A percentile compares a stretch with the other conserved stretches of the same genome.
phyloP scores from a whole-genome alignment of 176 grass and related monocot species.

The Carex pumila region DNA sequence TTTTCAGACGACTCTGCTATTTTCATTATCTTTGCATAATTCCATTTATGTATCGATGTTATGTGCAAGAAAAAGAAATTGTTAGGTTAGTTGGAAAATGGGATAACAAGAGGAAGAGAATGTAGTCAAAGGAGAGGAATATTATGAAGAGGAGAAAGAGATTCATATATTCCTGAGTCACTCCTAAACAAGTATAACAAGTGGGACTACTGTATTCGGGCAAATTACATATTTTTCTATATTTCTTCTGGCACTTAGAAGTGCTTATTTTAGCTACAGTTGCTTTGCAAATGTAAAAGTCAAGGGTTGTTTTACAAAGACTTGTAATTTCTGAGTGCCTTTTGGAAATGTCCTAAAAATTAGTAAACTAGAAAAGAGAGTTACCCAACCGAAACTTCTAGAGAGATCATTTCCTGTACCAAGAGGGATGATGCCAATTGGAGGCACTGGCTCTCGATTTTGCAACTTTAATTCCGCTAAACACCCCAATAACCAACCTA shows the following conservation, averaged over 20 bases:
- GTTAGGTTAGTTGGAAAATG: background rate
- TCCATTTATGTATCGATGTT: background rate
- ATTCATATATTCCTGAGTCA: background rate
- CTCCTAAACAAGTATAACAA: background rate
- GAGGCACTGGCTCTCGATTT: slow-evolving; percentile 58
- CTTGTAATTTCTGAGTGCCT: background rate
- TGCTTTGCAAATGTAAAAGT: background rate
- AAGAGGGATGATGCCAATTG: slow-evolving; percentile 76
- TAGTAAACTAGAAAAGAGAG: slow-evolving; percentile 27
- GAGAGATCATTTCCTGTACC: slow-evolving; percentile 97
- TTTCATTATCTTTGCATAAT: too few species aligned
- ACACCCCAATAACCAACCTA: slow-evolving; percentile 72
- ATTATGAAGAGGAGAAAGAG: background rate
- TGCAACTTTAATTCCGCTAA: slow-evolving; percentile 64
- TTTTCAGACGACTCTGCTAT: background rate
- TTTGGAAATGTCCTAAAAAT: background rate
- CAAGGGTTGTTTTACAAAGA: background rate
- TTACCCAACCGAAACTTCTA: slow-evolving; percentile 94
- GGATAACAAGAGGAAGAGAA: background rate
- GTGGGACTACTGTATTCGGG: background rate
- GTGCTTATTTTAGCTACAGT: background rate
- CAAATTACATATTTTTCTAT: background rate
- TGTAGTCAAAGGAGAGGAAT: background rate
- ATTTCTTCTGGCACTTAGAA: background rate
- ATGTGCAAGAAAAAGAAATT: background rate